phyloP scores from a whole-genome alignment of 176 grass and related monocot genomes.

The Eremochloa ophiuroides region DNA sequence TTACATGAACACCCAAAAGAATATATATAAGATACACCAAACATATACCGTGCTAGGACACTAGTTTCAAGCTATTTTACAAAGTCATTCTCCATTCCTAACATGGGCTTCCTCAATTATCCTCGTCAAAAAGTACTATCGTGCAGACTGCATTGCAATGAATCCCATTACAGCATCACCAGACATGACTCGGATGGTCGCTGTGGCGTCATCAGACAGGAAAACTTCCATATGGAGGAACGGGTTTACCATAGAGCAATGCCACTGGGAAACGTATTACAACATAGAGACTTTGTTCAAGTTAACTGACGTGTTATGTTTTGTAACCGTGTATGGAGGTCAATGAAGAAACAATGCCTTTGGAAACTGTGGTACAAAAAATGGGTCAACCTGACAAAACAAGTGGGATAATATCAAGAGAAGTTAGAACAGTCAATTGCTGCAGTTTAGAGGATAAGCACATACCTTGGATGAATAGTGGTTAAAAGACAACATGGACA shows the following conservation, averaged over 20 bases:
- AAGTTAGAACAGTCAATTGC: neutral
- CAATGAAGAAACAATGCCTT: slow-evolving; percentile 17
- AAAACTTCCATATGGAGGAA: neutral
- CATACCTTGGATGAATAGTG: slow-evolving; percentile 38
- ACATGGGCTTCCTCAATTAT: neutral
- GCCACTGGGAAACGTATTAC: neutral
- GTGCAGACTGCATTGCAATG: neutral
- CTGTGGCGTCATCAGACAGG: neutral
- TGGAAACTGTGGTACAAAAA: slow-evolving; percentile 20
- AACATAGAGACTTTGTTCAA: slow-evolving; percentile 1
- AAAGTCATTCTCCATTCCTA: slow-evolving; percentile 21
- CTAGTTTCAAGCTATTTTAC: slow-evolving; percentile 38
- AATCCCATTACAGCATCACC: slow-evolving; percentile 11
- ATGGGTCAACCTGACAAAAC: slow-evolving; percentile 40
- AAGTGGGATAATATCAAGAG: slow-evolving; percentile 9
- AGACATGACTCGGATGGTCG: neutral
- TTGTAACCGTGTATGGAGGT: slow-evolving; percentile 37
- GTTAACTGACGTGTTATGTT: slow-evolving; percentile 36
- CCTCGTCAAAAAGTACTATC: neutral
- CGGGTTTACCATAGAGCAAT: slow-evolving; percentile 10
- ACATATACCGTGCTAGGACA: neutral
- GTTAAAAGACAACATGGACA: slow-evolving; percentile 56
- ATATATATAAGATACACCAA: slow-evolving; percentile 7
- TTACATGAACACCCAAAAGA: slow-evolving; percentile 22
- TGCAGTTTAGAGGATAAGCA: neutral